These are phyloP conservation scores for Aspergillus pseudonomiae DNA, from an alignment of 2,329 filamentous ascomycete genomes.

Conservation along the genomic window DNA sequence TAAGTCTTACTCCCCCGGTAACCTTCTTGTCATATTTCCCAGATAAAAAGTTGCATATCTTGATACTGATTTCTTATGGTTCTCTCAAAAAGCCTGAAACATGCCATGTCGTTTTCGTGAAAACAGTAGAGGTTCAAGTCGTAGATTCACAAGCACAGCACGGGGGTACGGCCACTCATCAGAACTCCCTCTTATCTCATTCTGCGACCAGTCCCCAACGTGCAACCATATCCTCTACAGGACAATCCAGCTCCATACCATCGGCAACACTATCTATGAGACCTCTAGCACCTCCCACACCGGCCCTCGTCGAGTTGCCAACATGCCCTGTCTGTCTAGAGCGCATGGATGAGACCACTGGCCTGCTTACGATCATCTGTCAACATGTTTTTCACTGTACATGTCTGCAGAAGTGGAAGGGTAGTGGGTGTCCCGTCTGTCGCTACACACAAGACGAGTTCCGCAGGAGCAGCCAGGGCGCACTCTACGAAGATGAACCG, in stretches of 20 bases:
- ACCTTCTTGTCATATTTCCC: neutral
- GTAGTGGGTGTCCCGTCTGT: conserved; percentile 90
- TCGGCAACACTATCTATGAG: conserved; percentile 58
- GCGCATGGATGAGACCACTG: conserved; percentile 96
- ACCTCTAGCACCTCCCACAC: conserved; percentile 73
- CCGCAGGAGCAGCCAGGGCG: conserved; percentile 50
- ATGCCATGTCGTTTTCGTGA: conserved; percentile 93
- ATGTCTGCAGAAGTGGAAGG: conserved; percentile 94
- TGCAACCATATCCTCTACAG: conserved; percentile 30
- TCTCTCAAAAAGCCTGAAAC: conserved; percentile 71
- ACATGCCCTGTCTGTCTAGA: conserved; percentile 97
- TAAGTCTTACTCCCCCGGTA: conserved; percentile 43
- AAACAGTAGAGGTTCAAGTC: conserved; percentile 81
- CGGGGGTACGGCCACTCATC: conserved; percentile 36
- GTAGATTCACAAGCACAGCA: conserved; percentile 48
- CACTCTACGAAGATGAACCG: conserved; percentile 57
- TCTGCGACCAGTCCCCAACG: conserved; percentile 20
- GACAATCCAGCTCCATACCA: conserved; percentile 37
- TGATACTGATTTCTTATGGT: conserved; percentile 18
- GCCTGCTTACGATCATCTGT: conserved; percentile 91
- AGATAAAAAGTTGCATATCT: neutral
- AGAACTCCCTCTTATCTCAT: conserved; percentile 64
- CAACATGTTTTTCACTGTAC: conserved; percentile 98
- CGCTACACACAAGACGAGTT: conserved; percentile 75
- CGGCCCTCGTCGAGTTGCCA: conserved; percentile 84